Evolutionary conservation across 2,329 filamentous ascomycete genomes (phyloP), one percentile per base, ranked within the genome.

Genomic region (Purpureocillium takamizusanense): DNA sequence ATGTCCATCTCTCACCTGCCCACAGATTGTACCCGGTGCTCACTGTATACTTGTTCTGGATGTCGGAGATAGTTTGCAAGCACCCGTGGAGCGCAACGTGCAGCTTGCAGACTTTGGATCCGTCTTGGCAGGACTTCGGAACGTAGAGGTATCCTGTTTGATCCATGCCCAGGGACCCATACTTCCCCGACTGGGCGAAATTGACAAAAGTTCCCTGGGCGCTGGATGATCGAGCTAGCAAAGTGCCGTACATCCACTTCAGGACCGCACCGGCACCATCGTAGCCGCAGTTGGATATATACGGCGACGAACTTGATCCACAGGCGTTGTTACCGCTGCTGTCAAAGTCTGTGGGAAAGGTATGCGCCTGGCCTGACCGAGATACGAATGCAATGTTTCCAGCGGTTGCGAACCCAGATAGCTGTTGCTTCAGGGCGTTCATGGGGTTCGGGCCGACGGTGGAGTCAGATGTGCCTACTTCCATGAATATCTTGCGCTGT

Each of bases 391-490:
- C 31, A 7, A 37, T 25, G 15, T 40, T 43, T 3, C 15, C 16
- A 5, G 37, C 18, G 9, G 38, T 31, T 13, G 15, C 18, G 33
- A 43, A 41, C 13, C 23, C 23, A n/a, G 38, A 21, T 10, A 46
- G 33, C 33, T 46, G 43, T 4, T 13, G 14, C 16, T 37, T 13
- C 11, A 46, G 38, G 28, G 31, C 14, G 12, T 37, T 37, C 41
- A 43, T 46, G 17, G 41, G 36, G 16, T 43, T 46, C 8, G 33
- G 27, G n/a, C 43, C 43, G n/a, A 43, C 41, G 21, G 43, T 51
- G 10, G 41, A 43, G 36, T 52, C 50, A 21, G 46, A 39, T n/a
- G 49, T 46, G 15, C 48, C 46, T 8, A 49, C 44, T 25, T 51
- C 42, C 21, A 52, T 30, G 21, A 50, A 48, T 12, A 52, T 43